phyloP scores from a whole-genome alignment of 2,329 filamentous ascomycete species.

The Pyricularia grisea region DNA sequence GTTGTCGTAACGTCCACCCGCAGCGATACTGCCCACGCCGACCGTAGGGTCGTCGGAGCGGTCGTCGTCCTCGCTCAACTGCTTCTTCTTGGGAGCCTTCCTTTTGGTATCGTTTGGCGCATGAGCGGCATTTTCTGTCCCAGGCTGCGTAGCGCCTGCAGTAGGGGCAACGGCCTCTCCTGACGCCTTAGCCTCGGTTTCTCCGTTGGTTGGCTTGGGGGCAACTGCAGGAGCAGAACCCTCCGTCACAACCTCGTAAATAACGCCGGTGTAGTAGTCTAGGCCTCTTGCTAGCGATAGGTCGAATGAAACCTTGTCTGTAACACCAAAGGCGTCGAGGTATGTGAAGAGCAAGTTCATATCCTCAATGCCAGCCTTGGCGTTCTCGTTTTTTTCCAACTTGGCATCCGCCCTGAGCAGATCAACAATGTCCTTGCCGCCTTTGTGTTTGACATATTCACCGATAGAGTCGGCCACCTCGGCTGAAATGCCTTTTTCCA shows the following conservation, averaged over 20 bases:
- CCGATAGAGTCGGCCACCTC: constrained; percentile 82
- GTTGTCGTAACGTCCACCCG: constrained; percentile 85
- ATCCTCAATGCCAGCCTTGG: constrained; percentile 72
- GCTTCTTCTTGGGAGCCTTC: constrained; percentile 24
- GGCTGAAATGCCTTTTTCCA: constrained; percentile 71
- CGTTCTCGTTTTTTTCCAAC: constrained; percentile 61
- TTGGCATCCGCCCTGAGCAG: constrained; percentile 58
- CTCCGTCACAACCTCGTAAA: constrained; percentile 66
- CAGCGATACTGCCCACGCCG: constrained; percentile 80
- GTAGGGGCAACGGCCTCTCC: background rate
- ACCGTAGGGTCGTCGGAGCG: constrained; percentile 70
- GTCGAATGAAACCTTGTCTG: constrained; percentile 76
- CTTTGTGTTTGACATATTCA: constrained; percentile 51
- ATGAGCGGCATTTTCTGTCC: background rate
- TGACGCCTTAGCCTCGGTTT: background rate
- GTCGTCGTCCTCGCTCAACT: constrained; percentile 47
- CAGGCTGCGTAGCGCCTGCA: background rate
- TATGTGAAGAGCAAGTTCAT: constrained; percentile 76
- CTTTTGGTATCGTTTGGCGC: constrained; percentile 9
- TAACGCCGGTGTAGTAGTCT: constrained; percentile 58
- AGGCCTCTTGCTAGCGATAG: constrained; percentile 74
- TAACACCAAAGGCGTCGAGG: constrained; percentile 65
- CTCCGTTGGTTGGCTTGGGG: constrained; percentile 9
- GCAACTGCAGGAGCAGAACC: constrained; percentile 24
- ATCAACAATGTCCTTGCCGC: constrained; percentile 54